Percentiles rank a stretch among this genome's conserved stretches.
Conservation (phyloP, 2,329 filamentous ascomycete species). For the Cercospora janseana region DNA sequence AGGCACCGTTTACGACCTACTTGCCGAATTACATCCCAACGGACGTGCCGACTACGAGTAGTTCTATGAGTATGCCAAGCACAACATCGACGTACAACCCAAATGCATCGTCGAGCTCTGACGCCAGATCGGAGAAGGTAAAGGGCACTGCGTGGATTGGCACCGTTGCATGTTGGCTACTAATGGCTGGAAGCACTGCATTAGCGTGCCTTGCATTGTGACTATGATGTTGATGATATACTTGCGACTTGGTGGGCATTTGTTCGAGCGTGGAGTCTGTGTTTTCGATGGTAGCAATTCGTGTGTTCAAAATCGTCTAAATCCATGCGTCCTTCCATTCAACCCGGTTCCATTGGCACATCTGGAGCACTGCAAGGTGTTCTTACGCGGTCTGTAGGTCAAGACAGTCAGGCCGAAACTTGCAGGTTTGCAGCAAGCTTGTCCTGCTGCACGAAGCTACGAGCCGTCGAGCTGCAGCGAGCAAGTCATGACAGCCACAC, state of each 20-base stretch:
- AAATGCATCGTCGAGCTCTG: slow-evolving; percentile 4
- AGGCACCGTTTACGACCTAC: slow-evolving; percentile 25
- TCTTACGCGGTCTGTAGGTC: too few relatives aligned
- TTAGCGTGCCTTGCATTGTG: neutral
- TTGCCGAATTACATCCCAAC: slow-evolving; percentile 20
- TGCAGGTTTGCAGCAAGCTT: too few relatives aligned
- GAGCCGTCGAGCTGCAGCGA: neutral
- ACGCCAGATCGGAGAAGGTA: neutral
- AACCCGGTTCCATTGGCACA: too few relatives aligned
- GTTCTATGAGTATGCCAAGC: neutral
- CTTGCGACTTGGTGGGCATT: too few relatives aligned
- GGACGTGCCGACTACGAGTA: slow-evolving; percentile 9
- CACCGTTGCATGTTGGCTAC: neutral
- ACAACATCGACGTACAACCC: neutral
- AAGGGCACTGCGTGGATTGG: neutral
- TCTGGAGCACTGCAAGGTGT: too few relatives aligned
- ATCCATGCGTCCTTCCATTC: too few relatives aligned
- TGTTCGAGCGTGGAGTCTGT: too few relatives aligned
- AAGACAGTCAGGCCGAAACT: too few relatives aligned
- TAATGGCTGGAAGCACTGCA: neutral
- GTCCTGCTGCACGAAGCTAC: neutral
- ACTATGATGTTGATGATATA: neutral
- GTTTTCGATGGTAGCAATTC: too few relatives aligned
- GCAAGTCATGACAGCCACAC: neutral
- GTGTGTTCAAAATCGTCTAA: too few relatives aligned